Evolutionary conservation across 495 filamentous ascomycete species (phyloP), one percentile per base, ranked within the genome.

Genomic region (Trichoderma virens): DNA sequence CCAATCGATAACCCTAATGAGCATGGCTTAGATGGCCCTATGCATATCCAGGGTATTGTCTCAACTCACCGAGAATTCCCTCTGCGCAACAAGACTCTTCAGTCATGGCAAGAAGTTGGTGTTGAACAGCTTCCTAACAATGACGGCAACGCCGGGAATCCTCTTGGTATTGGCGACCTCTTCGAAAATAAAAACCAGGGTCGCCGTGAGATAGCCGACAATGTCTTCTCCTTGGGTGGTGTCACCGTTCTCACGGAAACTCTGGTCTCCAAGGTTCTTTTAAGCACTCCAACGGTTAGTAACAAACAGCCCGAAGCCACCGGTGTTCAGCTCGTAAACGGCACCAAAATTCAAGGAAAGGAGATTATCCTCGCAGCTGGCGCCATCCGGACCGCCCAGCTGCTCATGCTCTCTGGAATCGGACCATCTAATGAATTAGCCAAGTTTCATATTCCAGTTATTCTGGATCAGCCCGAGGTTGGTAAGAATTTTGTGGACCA

Each of bases 341-440:
- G 78, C 16, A 69, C 65, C 56, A 70, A 65, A 2, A 72, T 70
- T 28, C 75, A 72, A 23, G 83, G 54, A 7, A 14, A 28, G 0
- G 31, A 87, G 54, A 77, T 84, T 41, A 79, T 87, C 59, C 68
- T 86, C 38, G 76, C 79, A 1, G 78, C 76, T 11, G 84, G 84
- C 3, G 74, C 81, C 20, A 85, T 84, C 72, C 84, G 83, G 74
- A 78, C 80, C 25, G 83, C 84, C 23, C 78, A 83, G 45, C 78
- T 86, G 18, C 72, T 87, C 11, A 80, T 84, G 65, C 79, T 82
- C 3, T 81, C 76, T 20, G 84, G 83, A 9, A 79, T 87, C 60
- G 84, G 85, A 0, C 76, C 81, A 0, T 74, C 72, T 8, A 73
- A 75, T 0, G 81, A 85, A 59, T 72, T 85, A 14, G 63, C 70